Evolutionary conservation across 257 asterid genomes (phyloP).

Genomic region (Euphrasia confusa): DNA sequence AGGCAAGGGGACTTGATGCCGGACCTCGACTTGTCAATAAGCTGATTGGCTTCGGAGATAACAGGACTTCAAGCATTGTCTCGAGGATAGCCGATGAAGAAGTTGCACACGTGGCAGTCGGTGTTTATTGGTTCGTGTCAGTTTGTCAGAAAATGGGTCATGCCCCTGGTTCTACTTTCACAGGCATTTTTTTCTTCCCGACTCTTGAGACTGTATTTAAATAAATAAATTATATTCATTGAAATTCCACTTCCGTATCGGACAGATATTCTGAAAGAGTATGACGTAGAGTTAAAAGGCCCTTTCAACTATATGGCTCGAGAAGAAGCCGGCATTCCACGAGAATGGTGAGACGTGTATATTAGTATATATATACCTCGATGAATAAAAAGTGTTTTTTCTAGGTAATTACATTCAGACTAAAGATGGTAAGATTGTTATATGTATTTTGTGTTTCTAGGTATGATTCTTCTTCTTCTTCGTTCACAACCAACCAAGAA

Average conservation of each 20-base stretch:
- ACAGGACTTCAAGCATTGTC: conserved; percentile 74
- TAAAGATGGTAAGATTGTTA: conserved; percentile 7
- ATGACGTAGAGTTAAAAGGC: conserved; percentile 77
- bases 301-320: conserved; percentile 84
- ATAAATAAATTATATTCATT: neutral
- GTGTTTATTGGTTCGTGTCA: conserved; percentile 79
- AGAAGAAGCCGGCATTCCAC: conserved; percentile 83
- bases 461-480: conserved; percentile 67
- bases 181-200: conserved; percentile 37
- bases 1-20: conserved; percentile 97
- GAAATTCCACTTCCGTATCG: neutral
- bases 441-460: conserved; percentile 31
- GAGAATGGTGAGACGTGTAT: conserved; percentile 49
- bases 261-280: conserved; percentile 67
- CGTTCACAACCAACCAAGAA: conserved; percentile 28
- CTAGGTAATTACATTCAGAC: neutral
- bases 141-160: conserved; percentile 72
- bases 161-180: conserved; percentile 63
- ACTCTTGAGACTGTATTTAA: neutral
- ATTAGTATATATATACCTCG: neutral
- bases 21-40: conserved; percentile 93
- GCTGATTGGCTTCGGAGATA: conserved; percentile 77
- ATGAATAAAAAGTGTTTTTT: neutral
- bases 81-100: conserved; percentile 87
- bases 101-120: conserved; percentile 93